Evolutionary conservation across 805 yeast genomes (phyloP).

Genomic region (Wickerhamia fluorescens): DNA sequence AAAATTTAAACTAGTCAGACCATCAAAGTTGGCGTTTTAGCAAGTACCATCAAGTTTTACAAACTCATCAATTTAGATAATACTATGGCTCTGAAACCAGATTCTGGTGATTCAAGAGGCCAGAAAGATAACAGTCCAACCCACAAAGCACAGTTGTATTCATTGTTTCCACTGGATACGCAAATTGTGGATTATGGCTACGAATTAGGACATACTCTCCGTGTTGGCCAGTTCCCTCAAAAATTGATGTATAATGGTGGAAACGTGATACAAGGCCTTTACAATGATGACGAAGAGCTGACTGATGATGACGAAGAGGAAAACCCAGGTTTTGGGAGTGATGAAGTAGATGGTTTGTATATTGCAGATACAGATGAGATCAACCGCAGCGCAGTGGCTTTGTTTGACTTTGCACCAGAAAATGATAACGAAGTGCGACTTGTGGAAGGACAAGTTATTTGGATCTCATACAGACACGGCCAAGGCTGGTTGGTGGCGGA

Average conservation of each 20-base stretch:
- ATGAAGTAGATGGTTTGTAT: not conserved
- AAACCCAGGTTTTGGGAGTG: not conserved
- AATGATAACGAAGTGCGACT: slow-evolving; percentile 86
- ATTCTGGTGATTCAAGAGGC: no score
- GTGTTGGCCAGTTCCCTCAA: slow-evolving; percentile 11
- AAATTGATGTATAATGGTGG: slow-evolving; percentile 10
- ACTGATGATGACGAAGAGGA: slow-evolving; percentile 5
- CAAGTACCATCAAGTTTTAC: no score
- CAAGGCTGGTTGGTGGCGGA: slow-evolving; percentile 98
- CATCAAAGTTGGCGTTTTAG: no score
- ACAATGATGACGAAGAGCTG: slow-evolving; percentile 3
- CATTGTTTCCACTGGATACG: slow-evolving; percentile 13
- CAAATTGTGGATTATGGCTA: slow-evolving; percentile 18
- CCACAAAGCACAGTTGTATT: not conserved
- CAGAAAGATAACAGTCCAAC: no score
- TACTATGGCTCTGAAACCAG: no score
- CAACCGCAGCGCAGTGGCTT: slow-evolving; percentile 65
- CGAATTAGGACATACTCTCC: slow-evolving; percentile 13
- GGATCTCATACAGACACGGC: slow-evolving; percentile 88
- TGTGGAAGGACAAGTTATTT: slow-evolving; percentile 72
- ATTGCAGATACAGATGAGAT: slow-evolving; percentile 25
- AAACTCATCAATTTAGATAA: no score
- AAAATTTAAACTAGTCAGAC: no score
- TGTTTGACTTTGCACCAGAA: slow-evolving; percentile 87
- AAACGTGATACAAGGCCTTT: slow-evolving; percentile 5